Evolutionary conservation across 106 monocot species (phyloP), one percentile per base, ranked within the genome.

Genomic region (Amphibolis antarctica): DNA sequence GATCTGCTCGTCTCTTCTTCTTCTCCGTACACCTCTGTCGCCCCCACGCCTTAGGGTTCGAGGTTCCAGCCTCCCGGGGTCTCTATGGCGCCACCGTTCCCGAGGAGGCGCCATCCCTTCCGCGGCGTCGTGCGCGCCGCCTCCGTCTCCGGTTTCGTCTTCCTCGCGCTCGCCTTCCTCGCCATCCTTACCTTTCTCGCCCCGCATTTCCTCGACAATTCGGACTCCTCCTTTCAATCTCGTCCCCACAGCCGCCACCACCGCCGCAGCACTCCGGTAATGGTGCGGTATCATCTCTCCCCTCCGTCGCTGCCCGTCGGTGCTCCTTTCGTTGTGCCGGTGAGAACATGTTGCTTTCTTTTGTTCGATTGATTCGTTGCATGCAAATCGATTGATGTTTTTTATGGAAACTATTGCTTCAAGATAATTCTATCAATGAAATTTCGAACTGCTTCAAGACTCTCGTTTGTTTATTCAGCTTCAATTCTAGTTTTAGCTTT

Each of bases 271-370:
- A 9, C 47, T 46, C 55, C 20, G 10, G 24, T 5, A 20, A 23
- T 10, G 54, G 54, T 55, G 24, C 23, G 18, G 24, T 67, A 42
- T 20, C 19, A 4, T 4, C 20, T n/a, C n/a, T n/a, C n/a, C n/a
- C n/a, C n/a, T n/a, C n/a, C n/a, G n/a, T n/a, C n/a, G n/a, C n/a
- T n/a, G n/a, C n/a, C n/a, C n/a, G n/a, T n/a, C n/a, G n/a, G n/a
- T n/a, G n/a, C n/a, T 4, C 31, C 59, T 46, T 44, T 85, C 75
- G 69, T 36, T 42, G 75, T 89, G 63, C 85, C 80, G 63, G 88
- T 84, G 19, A 31, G 83, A 60, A n/a, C 75, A 1, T 10, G 23
- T 58, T 1, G 10, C 12, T 11, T 0, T 21, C 44, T 18, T 4
- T 0, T 20, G 21, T 19, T 58, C 43, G 3, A 4, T 1, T 36